A percentile compares a stretch with the other conserved stretches of the same genome.
These are phyloP conservation scores for Fusarium nygamai DNA, from an alignment of 2,329 filamentous ascomycete species.

Conservation along the genomic window DNA sequence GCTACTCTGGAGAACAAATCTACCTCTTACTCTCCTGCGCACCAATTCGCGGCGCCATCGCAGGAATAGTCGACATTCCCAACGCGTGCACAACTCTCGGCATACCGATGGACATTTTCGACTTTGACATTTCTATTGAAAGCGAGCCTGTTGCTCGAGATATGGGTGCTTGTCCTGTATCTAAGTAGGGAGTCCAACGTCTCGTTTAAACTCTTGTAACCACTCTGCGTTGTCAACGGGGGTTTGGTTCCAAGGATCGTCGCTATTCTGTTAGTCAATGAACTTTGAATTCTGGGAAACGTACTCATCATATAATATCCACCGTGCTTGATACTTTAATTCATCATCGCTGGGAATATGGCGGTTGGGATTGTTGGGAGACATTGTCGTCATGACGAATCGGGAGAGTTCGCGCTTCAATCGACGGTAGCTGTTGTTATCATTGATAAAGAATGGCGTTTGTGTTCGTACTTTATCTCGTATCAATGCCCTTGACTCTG, in stretches of 20 bases:
- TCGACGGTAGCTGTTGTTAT: slow-evolving; percentile 33
- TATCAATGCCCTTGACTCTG: neutral
- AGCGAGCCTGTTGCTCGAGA: slow-evolving; percentile 51
- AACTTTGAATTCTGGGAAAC: neutral
- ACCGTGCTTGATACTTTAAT: slow-evolving; percentile 29
- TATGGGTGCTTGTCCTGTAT: slow-evolving; percentile 42
- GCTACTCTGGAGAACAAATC: slow-evolving; percentile 76
- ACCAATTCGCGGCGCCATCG: slow-evolving; percentile 87
- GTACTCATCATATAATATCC: slow-evolving; percentile 36
- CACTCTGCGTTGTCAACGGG: slow-evolving; percentile 37
- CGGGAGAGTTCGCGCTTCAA: slow-evolving; percentile 23
- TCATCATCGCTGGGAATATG: slow-evolving; percentile 33
- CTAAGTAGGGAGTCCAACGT: slow-evolving; percentile 29
- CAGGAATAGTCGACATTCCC: slow-evolving; percentile 89
- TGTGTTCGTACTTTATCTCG: slow-evolving; percentile 27
- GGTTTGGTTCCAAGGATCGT: slow-evolving; percentile 39
- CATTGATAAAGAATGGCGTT: slow-evolving; percentile 33
- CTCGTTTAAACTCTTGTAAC: slow-evolving; percentile 35
- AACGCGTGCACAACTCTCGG: slow-evolving; percentile 92
- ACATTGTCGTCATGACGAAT: slow-evolving; percentile 35
- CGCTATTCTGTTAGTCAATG: slow-evolving; percentile 9
- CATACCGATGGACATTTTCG: slow-evolving; percentile 92
- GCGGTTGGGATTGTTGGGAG: slow-evolving; percentile 30
- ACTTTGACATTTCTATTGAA: slow-evolving; percentile 86
- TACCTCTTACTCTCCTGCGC: slow-evolving; percentile 88